Evolutionary conservation across 345 rosid genomes (phyloP).

Genomic region (Citrus sp.): DNA sequence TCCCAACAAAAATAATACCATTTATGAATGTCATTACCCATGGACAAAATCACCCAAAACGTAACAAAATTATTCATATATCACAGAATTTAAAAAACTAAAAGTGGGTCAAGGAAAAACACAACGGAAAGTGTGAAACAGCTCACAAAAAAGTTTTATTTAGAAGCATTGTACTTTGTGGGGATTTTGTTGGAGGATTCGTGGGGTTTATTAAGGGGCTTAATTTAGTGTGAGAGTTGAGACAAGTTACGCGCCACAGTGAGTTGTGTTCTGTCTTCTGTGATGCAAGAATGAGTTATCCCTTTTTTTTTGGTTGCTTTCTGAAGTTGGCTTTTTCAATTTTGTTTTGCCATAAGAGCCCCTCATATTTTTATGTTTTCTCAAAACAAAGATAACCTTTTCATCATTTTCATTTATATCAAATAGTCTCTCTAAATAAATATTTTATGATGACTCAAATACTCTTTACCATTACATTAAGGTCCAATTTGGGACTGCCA

Average conservation of each 20-base stretch:
- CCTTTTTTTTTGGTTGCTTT: conserved; percentile 2
- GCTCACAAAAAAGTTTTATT: not conserved
- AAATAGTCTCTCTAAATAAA: no score
- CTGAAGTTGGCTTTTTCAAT: not conserved
- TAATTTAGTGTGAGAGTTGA: conserved; percentile 1
- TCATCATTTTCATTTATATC: not conserved
- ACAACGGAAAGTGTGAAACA: not conserved
- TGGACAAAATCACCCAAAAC: not conserved
- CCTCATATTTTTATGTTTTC: not conserved
- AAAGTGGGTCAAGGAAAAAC: not conserved
- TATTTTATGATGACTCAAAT: no score
- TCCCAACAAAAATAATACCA: conserved; percentile 1
- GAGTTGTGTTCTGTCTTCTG: conserved; percentile 2
- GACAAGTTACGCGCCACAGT: conserved; percentile 19
- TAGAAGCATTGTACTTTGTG: not conserved
- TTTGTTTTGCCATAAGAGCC: not conserved
- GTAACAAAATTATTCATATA: not conserved
- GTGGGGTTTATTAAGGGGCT: not conserved
- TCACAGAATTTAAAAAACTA: not conserved
- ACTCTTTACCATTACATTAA: no score
- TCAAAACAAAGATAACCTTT: not conserved
- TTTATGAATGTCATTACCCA: not conserved
- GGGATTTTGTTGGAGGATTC: not conserved
- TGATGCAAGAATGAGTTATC: not conserved
- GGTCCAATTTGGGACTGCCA: not conserved